Base-by-base conservation (phyloP, 139 green algal genomes). In the Chlorella sp. region DNA sequence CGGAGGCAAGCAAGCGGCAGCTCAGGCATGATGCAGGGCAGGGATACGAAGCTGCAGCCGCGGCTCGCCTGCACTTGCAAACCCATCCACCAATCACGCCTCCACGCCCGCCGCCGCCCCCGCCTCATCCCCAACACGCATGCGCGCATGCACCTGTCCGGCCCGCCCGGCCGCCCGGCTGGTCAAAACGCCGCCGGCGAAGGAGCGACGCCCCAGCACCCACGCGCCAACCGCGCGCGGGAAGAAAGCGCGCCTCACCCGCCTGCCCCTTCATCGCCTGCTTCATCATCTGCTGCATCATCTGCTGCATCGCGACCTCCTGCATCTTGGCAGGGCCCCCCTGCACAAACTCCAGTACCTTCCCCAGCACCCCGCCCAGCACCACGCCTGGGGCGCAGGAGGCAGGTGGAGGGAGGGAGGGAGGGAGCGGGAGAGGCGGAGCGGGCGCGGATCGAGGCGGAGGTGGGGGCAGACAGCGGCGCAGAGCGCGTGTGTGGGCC, bases 261-360 rank as follows among this genome's bases (percentile, higher is more conserved):
- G 51, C 48, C 35, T 42, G 38, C 33, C 31, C 55, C 4, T 76
- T 76, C 68, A 79, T 79, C 23, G 74, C 74, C 67, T 85, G 79
- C 67, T 85, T 85, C 74, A 85, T 82, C 80, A 85, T 85, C 43
- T 86, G 81, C 48, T 86, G 65, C 81, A 86, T 83, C 67, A 79
- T 76, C 55, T 73, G 56, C 53, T 85, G 27, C 74, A 82, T 82
- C 1, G 75, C 75, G 67, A 79, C 70, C 48, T 79, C 31, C 67
- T 85, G 80, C 74, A 85, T 69, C 53, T 82, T 85, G 43, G 77
- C 66, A 7, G 74, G 74, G 19, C 74, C 80, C 33, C 74, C 80
- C 56, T 71, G 70, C 11, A 85, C 36, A 12, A 85, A 35, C 0
- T 61, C 63, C 27, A 85, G 15, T 19, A 67, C 79, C 42, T 75